These are phyloP conservation scores for Clitopilus passeckerianus DNA, from an alignment of 768 basidiomycete genomes.

Conservation along the genomic window DNA sequence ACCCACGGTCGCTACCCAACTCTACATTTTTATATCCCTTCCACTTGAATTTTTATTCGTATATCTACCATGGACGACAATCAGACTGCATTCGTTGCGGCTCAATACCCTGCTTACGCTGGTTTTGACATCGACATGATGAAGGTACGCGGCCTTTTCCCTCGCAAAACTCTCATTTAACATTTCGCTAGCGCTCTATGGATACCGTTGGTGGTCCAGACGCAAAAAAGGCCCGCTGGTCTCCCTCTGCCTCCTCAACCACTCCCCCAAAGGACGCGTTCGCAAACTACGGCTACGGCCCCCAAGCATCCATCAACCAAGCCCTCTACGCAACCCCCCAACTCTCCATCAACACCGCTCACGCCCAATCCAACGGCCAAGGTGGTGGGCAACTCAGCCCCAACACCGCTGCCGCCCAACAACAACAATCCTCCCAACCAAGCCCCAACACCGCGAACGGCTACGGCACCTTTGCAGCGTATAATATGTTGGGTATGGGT, in stretches of 20 bases:
- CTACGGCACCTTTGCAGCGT: slow-evolving; percentile 60
- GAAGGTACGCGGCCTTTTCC: slow-evolving; percentile 51
- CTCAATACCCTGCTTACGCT: slow-evolving; percentile 61
- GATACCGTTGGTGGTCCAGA: slow-evolving; percentile 79
- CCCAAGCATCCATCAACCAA: slow-evolving; percentile 62
- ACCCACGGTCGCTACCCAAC: slow-evolving; percentile 50
- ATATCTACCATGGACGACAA: slow-evolving; percentile 62
- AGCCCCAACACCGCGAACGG: slow-evolving; percentile 39
- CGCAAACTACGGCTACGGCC: slow-evolving; percentile 85
- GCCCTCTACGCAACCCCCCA: slow-evolving; percentile 70
- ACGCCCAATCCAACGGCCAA: slow-evolving; percentile 39
- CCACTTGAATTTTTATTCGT: slow-evolving; percentile 23
- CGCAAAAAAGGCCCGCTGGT: slow-evolving; percentile 89
- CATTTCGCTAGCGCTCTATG: slow-evolving; percentile 66
- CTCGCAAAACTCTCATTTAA: not conserved
- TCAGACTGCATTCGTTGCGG: slow-evolving; percentile 59
- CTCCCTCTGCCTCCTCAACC: slow-evolving; percentile 45
- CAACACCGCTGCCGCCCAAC: slow-evolving; percentile 51
- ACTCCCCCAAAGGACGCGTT: slow-evolving; percentile 60
- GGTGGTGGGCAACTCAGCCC: slow-evolving; percentile 65
- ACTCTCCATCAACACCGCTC: slow-evolving; percentile 58
- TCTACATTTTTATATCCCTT: slow-evolving; percentile 32
- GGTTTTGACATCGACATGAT: slow-evolving; percentile 87
- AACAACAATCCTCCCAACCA: slow-evolving; percentile 35
- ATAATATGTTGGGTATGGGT: slow-evolving; percentile 80